phyloP scores from a whole-genome alignment of 2,329 filamentous ascomycete species.

The Magnaporthiopsis rhizophila region DNA sequence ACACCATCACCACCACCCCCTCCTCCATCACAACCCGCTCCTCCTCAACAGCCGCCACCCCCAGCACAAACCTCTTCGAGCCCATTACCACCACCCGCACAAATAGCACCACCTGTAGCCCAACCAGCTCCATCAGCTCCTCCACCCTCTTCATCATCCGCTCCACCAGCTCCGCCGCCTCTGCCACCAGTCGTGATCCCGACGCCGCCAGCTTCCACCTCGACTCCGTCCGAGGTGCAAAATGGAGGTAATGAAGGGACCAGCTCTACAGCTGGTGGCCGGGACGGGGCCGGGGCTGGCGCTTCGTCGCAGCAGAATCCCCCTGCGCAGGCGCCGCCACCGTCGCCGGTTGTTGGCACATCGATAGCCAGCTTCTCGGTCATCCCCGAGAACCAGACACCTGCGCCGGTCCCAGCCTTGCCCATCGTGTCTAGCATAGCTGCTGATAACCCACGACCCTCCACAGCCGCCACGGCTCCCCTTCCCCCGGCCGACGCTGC shows the following conservation, averaged over 20 bases:
- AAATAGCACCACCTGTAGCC: slow-evolving; percentile 10
- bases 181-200: background rate
- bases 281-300: background rate
- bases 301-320: background rate
- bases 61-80: background rate
- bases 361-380: slow-evolving; percentile 3
- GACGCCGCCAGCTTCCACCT: background rate
- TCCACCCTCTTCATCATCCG: background rate
- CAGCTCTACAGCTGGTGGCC: background rate
- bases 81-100: slow-evolving; percentile 2
- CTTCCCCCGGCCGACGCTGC: background rate
- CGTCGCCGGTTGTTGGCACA: background rate
- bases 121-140: slow-evolving; percentile 8
- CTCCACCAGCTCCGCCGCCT: background rate
- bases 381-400: background rate
- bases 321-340: slow-evolving; percentile 1
- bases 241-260: background rate
- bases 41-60: slow-evolving; percentile 4
- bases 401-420: background rate
- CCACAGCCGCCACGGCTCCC: slow-evolving; percentile 6
- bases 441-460: background rate
- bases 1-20: background rate
- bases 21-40: slow-evolving; percentile 9
- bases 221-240: background rate
- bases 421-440: background rate